Evolutionary conservation across 2,329 filamentous ascomycete species (phyloP), one percentile per base, ranked within the genome.

Genomic region (Ambrosiella cleistominuta): DNA sequence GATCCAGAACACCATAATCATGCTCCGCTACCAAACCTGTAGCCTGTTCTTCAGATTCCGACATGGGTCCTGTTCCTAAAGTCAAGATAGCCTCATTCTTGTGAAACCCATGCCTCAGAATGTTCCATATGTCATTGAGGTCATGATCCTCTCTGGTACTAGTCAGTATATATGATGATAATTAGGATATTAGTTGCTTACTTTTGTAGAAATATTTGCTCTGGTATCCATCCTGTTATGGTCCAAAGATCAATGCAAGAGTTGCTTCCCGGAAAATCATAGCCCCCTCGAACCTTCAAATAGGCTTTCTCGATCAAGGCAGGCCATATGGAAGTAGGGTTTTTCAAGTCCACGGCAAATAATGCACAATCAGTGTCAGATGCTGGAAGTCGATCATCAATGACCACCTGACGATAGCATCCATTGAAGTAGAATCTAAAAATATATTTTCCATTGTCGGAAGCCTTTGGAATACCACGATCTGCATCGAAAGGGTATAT

Each of bases 231-330:
- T 37, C 93, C 91, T 0, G 86, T 95, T 57, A 98, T 71, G 1
- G 94, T 85, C 81, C 88, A 95, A 3, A 98, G 72, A 69, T 98
- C 93, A 1, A 91, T 97, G 9, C 88, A 90, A 0, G 91, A 97
- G 68, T 97, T 97, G 66, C 93, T 97, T 7, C 93, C 93, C 0
- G 93, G 91, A 63, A 98, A 98, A 66, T 98, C 90, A 68, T 98
- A 98, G 39, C 93, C 93, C 36, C 93, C 93, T 58, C 91, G 81
- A 9, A 97, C 81, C 72, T 97, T 98, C 1, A 98, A 74, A 64
- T 98, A 98, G 0, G 93, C 93, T 67, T 98, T 98, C 68, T 98
- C 93, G 13, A 97, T 73, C 3, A 98, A 75, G 1, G 91, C 89
- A 5, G 93, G 93, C 89, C 91, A 97, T 12, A 97, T 71, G 12